Evolutionary conservation across 192 early-diverging fungal genomes (phyloP).

Genomic region (Mortierella claussenii): DNA sequence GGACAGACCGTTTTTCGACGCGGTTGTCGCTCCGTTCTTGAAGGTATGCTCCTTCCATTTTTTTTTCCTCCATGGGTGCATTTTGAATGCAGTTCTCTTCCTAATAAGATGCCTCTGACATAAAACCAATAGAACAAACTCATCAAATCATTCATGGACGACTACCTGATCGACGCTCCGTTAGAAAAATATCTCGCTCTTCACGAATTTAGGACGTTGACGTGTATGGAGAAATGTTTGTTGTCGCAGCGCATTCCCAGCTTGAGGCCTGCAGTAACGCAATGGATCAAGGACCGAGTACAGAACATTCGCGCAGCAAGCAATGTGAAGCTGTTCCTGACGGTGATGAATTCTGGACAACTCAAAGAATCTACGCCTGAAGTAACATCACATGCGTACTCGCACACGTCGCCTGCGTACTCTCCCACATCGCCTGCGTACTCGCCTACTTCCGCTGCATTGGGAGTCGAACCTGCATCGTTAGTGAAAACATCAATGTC

Average conservation of each 20-base stretch:
- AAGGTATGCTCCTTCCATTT: conserved; percentile 42
- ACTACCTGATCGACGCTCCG: conserved; percentile 49
- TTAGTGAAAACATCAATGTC: neutral
- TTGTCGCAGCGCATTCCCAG: conserved; percentile 51
- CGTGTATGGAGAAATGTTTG: conserved; percentile 55
- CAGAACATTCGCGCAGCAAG: conserved; percentile 5
- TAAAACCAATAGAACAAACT: conserved; percentile 54
- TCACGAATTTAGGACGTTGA: conserved; percentile 39
- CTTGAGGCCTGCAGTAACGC: conserved; percentile 23
- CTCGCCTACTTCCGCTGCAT: neutral
- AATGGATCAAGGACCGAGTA: conserved; percentile 37
- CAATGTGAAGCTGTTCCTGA: conserved; percentile 32
- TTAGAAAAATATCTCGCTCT: conserved; percentile 39
- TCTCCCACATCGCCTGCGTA: conserved; percentile 2
- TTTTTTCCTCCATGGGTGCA: neutral
- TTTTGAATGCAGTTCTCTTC: too few species aligned
- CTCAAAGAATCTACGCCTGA: conserved; percentile 14
- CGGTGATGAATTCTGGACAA: conserved; percentile 42
- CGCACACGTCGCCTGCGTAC: conserved; percentile 6
- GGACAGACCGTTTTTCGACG: conserved; percentile 54
- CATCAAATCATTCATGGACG: conserved; percentile 59
- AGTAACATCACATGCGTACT: neutral
- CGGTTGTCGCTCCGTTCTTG: conserved; percentile 44
- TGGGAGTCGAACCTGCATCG: neutral
- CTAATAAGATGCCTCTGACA: too few species aligned